Evolutionary conservation across 306 rosid genomes (phyloP).

Genomic region (Astragalus membranaceus): DNA sequence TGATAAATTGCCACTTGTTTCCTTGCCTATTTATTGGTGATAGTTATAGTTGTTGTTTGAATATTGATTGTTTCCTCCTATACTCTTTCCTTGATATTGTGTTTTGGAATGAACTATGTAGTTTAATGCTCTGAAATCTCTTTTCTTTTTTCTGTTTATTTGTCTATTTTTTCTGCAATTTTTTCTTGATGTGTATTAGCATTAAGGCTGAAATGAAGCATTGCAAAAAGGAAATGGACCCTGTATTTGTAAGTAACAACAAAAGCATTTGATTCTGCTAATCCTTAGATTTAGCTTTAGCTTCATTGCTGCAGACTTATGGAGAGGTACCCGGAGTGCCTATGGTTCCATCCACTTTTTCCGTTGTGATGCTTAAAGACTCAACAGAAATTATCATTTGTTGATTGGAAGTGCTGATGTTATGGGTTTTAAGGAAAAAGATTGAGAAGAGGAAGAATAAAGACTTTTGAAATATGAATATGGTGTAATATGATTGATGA

Average conservation of each 20-base stretch:
- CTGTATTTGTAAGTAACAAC: background rate
- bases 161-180: background rate
- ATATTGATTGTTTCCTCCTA: background rate
- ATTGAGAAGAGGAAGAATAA: background rate
- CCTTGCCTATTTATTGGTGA: background rate
- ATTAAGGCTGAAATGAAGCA: background rate
- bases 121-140: background rate
- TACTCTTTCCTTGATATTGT: background rate
- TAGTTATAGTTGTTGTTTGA: background rate
- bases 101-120: background rate
- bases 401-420: background rate
- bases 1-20: constrained; percentile 14
- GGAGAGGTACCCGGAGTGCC: background rate
- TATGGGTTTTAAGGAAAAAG: too few species aligned
- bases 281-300: background rate
- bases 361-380: background rate
- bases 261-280: background rate
- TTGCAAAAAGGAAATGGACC: background rate
- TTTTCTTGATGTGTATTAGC: background rate
- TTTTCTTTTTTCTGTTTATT: background rate
- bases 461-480: background rate
- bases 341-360: background rate
- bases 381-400: background rate
- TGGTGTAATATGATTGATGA: too few species aligned
- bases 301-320: background rate